phyloP scores from a whole-genome alignment of 2,329 filamentous ascomycete genomes.

The Dendrostoma leiphaemia region DNA sequence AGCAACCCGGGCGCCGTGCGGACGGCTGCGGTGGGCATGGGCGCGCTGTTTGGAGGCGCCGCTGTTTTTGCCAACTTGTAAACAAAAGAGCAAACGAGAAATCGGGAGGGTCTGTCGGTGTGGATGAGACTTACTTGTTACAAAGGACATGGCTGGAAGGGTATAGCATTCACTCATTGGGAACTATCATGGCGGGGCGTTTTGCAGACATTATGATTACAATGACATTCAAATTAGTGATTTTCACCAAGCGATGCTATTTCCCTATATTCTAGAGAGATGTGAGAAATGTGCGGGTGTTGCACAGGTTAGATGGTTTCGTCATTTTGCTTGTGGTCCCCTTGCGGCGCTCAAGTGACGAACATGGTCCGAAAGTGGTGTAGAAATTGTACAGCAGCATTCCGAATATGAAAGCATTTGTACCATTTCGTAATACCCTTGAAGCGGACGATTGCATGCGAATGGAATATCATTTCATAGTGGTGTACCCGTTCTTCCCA shows the following conservation, averaged over 20 bases:
- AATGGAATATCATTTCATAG: conserved; percentile 3
- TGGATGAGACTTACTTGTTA: too few species aligned
- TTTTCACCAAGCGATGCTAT: too few species aligned
- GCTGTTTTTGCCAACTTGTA: conserved; percentile 45
- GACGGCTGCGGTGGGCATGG: conserved; percentile 43
- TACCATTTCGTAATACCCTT: too few species aligned
- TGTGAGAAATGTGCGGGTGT: too few species aligned
- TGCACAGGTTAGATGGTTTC: too few species aligned
- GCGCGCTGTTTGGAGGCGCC: conserved; percentile 46
- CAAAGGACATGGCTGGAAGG: background rate
- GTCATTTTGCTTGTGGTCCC: too few species aligned
- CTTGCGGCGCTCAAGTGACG: too few species aligned
- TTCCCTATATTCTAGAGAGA: too few species aligned
- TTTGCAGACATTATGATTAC: background rate
- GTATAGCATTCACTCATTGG: background rate
- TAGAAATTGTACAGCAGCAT: background rate
- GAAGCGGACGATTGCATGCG: too few species aligned
- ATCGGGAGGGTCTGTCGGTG: too few species aligned
- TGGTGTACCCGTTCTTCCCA: background rate
- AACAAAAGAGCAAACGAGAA: conserved; percentile 16
- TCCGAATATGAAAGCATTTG: background rate
- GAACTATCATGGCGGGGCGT: background rate
- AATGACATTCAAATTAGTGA: too few species aligned
- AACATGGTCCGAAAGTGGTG: background rate
- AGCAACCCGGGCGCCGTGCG: conserved; percentile 31